Evolutionary conservation across 116 monocot genomes (phyloP).

Genomic region (Thalassia testudinum): DNA sequence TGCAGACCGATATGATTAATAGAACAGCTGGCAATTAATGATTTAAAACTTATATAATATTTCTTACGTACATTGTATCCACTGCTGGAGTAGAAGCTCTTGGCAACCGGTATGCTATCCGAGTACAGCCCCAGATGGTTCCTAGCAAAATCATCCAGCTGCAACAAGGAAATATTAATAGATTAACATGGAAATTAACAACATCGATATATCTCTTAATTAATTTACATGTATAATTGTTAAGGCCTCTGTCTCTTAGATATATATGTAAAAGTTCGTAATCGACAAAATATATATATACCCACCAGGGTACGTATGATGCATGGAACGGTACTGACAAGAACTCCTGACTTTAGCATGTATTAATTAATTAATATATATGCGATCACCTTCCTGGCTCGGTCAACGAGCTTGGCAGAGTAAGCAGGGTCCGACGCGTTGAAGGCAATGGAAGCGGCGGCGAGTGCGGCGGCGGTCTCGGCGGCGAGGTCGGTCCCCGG

Average conservation of each 20-base stretch:
- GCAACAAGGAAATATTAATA: too few species aligned
- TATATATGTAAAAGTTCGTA: too few species aligned
- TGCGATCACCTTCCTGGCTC: slow-evolving; percentile 27
- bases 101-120: slow-evolving; percentile 21
- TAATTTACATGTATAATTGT: too few species aligned
- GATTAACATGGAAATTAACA: too few species aligned
- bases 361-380: background rate
- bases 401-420: slow-evolving; percentile 11
- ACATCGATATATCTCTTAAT: too few species aligned
- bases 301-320: background rate
- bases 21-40: too few species aligned
- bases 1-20: too few species aligned
- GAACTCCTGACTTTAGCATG: background rate
- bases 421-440: slow-evolving; percentile 5
- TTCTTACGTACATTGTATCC: slow-evolving; percentile 35
- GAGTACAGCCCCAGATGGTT: slow-evolving; percentile 22
- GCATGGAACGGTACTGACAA: too few species aligned
- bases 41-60: too few species aligned
- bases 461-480: slow-evolving; percentile 40
- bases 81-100: slow-evolving; percentile 26
- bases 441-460: slow-evolving; percentile 36
- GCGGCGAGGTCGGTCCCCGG: slow-evolving; percentile 39
- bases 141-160: slow-evolving; percentile 37
- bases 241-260: too few species aligned
- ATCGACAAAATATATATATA: too few species aligned